Base-by-base conservation (phyloP, 2,329 filamentous ascomycete genomes). In the Fusarium tricinctum region DNA sequence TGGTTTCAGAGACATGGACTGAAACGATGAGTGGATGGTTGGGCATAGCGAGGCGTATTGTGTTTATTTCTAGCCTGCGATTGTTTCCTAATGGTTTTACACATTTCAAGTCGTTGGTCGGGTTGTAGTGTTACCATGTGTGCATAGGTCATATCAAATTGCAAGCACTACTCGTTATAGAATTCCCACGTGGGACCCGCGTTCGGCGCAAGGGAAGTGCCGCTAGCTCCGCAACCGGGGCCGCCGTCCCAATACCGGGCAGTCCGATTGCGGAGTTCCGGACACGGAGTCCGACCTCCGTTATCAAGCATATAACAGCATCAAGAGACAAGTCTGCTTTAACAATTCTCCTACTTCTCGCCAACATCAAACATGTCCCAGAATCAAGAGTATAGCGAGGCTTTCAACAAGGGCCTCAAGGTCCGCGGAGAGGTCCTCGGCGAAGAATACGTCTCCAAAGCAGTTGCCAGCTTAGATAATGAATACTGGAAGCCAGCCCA, bases 1-100 rank as follows among this genome's bases (percentile, higher is more conserved):
- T 76, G 74, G 73, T 65, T 76, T 10, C 73, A 78, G 54, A 63
- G 73, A 8, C 74, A 76, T 30, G 70, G 70, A 1, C 70, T 76
- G 2, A 72, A 65, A 15, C 40, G 60, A 17, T 64, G 23, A 45
- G 14, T 13, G 13, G 15, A 26, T 8, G 5, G 20, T 0, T 32
- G 6, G 6, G n/a, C 8, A 22, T 49, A 17, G 12, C 32, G n/a
- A 8, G 15, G 17, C 14, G 20, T 8, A 17, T 6, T 32, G 8
- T 38, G 17, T n/a, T 19, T n/a, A 10, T 9, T 38, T 38, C 35
- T 38, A n/a, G 17, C 17, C 8, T 38, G 35, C 3, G 8, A 12
- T 8, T 38, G 17, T 19, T 38, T n/a, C 1, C 35, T 10, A 35
- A 17, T 10, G 7, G 17, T 9, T n/a, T 8, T n/a, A 4, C 35